phyloP scores from a whole-genome alignment of 2,329 filamentous ascomycete genomes.

The Ceratocystis albifundus region DNA sequence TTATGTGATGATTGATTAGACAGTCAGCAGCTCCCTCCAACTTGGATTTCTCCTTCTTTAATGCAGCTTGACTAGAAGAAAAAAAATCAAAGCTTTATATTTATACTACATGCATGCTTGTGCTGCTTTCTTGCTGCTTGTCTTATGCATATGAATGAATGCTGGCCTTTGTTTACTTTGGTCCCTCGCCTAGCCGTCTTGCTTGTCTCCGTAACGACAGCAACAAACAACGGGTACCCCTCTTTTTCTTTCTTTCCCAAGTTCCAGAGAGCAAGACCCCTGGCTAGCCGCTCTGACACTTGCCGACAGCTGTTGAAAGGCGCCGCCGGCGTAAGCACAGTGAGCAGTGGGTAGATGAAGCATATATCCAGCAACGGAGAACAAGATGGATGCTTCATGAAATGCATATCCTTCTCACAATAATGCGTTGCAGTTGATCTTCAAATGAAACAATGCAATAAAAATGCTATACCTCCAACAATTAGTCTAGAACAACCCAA shows the following conservation, averaged over 20 bases:
- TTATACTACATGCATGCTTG: not conserved
- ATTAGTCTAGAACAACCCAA: constrained; percentile 3
- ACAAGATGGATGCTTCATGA: no score
- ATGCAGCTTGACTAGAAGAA: not conserved
- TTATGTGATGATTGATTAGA: not conserved
- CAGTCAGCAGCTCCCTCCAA: not conserved
- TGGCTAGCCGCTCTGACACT: not conserved
- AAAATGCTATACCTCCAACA: constrained; percentile 1
- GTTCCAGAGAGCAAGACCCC: not conserved
- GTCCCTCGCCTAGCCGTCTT: not conserved
- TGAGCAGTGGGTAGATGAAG: not conserved
- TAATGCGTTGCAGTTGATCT: not conserved
- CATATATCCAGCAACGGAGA: not conserved
- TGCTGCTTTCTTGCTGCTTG: not conserved
- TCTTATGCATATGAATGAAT: not conserved
- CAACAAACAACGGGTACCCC: not conserved
- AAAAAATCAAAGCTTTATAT: not conserved
- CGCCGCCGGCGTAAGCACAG: not conserved
- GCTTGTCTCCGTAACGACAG: constrained; percentile 5
- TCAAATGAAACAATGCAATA: not conserved
- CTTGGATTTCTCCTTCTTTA: not conserved
- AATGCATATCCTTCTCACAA: not conserved
- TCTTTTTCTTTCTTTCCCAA: not conserved
- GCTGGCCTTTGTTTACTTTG: constrained; percentile 6
- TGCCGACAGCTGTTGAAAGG: not conserved